Evolutionary conservation across 1,284 basidiomycete genomes (phyloP).

Genomic region (Tilletiaria anomala): DNA sequence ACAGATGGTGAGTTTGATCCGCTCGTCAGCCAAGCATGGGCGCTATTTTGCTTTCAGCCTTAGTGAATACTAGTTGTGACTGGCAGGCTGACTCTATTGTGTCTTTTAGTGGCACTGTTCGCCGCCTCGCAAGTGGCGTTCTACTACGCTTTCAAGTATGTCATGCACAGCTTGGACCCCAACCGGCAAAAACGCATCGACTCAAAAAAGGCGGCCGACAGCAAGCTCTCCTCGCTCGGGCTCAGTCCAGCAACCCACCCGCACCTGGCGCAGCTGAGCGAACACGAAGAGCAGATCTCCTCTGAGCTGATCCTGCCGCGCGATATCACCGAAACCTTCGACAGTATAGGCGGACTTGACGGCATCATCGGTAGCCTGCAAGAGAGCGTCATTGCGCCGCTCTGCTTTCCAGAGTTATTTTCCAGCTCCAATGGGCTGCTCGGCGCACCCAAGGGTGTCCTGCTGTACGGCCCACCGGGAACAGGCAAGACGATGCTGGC

Average conservation of each 20-base stretch:
- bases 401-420: conserved; percentile 83
- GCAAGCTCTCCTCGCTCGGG: conserved; percentile 33
- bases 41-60: no score
- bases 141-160: conserved; percentile 41
- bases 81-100: no score
- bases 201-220: conserved; percentile 32
- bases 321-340: conserved; percentile 45
- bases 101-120: conserved; percentile 17
- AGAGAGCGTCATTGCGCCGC: conserved; percentile 90
- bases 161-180: conserved; percentile 40
- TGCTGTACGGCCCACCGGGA: conserved; percentile 43
- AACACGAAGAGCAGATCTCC: conserved; percentile 45
- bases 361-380: conserved; percentile 76
- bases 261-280: conserved; percentile 20
- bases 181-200: conserved; percentile 35
- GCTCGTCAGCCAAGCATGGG: not conserved
- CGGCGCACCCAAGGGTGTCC: conserved; percentile 47
- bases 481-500: conserved; percentile 43
- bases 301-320: conserved; percentile 45
- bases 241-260: conserved; percentile 11
- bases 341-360: conserved; percentile 81
- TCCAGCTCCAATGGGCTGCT: conserved; percentile 47
- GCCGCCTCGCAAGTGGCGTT: conserved; percentile 38
- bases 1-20: not conserved
- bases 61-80: no score